phyloP scores from a whole-genome alignment of 441 rosid genomes.

The Rhodomyrtus psidioides region DNA sequence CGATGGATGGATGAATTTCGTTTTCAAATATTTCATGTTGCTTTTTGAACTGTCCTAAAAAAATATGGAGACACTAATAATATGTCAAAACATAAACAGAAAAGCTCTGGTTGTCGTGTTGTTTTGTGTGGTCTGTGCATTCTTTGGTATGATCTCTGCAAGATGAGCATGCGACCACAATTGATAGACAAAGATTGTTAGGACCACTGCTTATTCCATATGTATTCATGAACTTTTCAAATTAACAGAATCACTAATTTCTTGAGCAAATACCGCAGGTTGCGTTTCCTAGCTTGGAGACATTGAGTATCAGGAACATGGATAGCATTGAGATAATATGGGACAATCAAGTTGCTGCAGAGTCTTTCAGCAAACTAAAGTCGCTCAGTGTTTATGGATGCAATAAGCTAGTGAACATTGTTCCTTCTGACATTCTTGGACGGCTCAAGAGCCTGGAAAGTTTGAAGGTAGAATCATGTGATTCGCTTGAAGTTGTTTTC shows the following conservation, averaged over 20 bases:
- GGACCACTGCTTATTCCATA: not conserved
- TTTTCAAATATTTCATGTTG: too few species aligned
- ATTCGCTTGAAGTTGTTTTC: not conserved
- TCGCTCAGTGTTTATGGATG: accelerated
- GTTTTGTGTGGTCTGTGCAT: too few species aligned
- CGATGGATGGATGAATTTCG: too few species aligned
- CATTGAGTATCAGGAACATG: accelerated
- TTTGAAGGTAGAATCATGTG: accelerated
- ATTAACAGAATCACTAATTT: not conserved
- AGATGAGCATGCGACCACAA: not conserved
- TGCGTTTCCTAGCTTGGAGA: not conserved
- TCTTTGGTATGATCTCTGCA: not conserved
- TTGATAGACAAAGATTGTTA: too few species aligned
- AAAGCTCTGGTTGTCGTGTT: not conserved
- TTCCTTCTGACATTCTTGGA: not conserved
- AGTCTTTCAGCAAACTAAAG: not conserved
- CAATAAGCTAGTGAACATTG: not conserved
- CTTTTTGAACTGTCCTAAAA: too few species aligned
- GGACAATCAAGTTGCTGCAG: not conserved
- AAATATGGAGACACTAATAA: too few species aligned
- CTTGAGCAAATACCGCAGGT: accelerated
- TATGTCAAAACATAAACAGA: too few species aligned
- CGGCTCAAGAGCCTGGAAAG: not conserved
- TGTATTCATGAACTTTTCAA: not conserved
- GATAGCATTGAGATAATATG: not conserved